Conservation (phyloP, 2,329 filamentous ascomycete genomes). For the Erysiphe neolycopersici region DNA sequence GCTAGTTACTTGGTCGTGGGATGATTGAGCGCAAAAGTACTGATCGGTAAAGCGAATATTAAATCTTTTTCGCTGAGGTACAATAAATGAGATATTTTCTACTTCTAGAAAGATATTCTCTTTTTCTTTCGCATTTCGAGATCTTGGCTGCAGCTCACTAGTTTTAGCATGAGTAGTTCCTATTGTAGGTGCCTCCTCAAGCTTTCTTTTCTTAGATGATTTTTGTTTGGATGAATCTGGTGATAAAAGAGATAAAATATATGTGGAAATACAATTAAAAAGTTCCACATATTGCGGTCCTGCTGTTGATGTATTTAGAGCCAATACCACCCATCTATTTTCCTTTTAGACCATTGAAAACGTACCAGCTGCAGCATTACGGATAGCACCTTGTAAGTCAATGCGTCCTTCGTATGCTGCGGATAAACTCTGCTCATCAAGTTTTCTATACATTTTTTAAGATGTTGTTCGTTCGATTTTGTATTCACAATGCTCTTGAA, state of each 20-base stretch:
- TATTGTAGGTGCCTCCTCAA: constrained; percentile 3
- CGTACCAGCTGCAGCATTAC: constrained; percentile 12
- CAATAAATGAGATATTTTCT: constrained; percentile 38
- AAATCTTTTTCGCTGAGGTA: constrained; percentile 42
- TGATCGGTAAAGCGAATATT: constrained; percentile 33
- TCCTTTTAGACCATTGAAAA: background rate
- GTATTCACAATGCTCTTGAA: too few species aligned
- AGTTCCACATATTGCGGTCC: constrained; percentile 12
- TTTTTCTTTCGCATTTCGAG: too few species aligned
- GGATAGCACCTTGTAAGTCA: constrained; percentile 12
- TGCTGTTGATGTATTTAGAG: constrained; percentile 2
- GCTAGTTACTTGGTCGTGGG: constrained; percentile 22
- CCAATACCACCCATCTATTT: too few species aligned
- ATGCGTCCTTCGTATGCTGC: constrained; percentile 11
- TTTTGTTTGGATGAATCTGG: constrained; percentile 5
- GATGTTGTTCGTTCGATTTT: too few species aligned
- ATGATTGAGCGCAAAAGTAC: constrained; percentile 27
- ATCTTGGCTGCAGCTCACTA: too few species aligned
- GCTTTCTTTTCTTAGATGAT: constrained; percentile 11
- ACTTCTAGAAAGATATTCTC: constrained; percentile 25
- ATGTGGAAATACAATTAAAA: constrained; percentile 13
- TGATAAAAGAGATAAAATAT: constrained; percentile 7
- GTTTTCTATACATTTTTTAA: background rate
- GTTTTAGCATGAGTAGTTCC: too few species aligned
- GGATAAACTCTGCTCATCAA: constrained; percentile 11